phyloP scores from a whole-genome alignment of 495 filamentous ascomycete species.

The Extremus antarcticus region DNA sequence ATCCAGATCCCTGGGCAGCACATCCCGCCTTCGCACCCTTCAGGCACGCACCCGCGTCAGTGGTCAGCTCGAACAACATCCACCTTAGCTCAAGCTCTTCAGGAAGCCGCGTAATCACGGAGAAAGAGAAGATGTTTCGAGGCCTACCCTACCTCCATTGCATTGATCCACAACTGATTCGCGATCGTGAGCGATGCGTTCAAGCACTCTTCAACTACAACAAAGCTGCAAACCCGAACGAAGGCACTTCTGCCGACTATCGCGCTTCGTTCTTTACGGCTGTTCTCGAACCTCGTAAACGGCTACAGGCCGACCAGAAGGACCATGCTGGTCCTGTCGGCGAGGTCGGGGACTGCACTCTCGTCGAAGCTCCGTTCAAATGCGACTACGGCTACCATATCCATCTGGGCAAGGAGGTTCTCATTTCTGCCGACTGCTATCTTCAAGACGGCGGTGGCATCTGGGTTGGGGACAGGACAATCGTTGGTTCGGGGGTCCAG shows the following conservation, averaged over 20 bases:
- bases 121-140: constrained; percentile 90
- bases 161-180: constrained; percentile 63
- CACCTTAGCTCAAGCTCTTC: constrained; percentile 24
- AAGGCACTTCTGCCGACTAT: constrained; percentile 65
- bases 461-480: constrained; percentile 68
- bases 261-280: constrained; percentile 70
- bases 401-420: constrained; percentile 72
- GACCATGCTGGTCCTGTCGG: constrained; percentile 35
- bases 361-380: constrained; percentile 80
- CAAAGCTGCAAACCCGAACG: constrained; percentile 60
- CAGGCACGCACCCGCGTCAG: neutral
- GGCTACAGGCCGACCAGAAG: neutral
- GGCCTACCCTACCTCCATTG: constrained; percentile 75
- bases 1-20: neutral
- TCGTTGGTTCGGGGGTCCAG: constrained; percentile 77
- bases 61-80: constrained; percentile 13
- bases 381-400: constrained; percentile 98
- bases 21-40: neutral
- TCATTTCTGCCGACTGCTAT: constrained; percentile 75
- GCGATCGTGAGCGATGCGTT: constrained; percentile 81
- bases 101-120: constrained; percentile 35
- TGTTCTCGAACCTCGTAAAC: constrained; percentile 38
- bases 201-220: constrained; percentile 82
- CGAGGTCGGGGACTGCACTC: constrained; percentile 63
- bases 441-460: constrained; percentile 70